Percentiles rank a stretch among this genome's conserved stretches.
phyloP scores from a whole-genome alignment of 768 basidiomycete genomes.

The Leccinum obscurum region DNA sequence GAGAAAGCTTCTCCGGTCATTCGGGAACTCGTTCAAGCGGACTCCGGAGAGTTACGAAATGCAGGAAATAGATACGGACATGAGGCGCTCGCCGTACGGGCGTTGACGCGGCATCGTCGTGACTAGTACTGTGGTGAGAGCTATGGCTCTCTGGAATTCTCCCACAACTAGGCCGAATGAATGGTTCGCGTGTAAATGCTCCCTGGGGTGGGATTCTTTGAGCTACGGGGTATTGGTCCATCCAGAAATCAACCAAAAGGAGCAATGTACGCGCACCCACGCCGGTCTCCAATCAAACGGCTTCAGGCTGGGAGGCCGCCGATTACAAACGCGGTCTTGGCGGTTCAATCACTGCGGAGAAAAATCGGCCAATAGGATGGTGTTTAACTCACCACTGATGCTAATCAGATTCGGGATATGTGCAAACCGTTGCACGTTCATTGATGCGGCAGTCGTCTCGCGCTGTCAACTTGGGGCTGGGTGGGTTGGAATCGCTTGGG shows the following conservation, averaged over 20 bases:
- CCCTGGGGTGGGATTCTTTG: conserved; percentile 2
- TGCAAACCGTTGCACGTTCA: neutral
- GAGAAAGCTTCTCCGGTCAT: neutral
- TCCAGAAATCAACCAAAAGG: neutral
- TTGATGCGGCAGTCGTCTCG: neutral
- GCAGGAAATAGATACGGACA: neutral
- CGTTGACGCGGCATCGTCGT: neutral
- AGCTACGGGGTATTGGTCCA: too few relatives aligned
- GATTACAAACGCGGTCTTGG: neutral
- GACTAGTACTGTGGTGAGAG: conserved; percentile 3
- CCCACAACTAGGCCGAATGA: neutral
- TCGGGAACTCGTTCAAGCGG: neutral
- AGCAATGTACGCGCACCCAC: conserved; percentile 1
- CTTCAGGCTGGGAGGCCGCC: neutral
- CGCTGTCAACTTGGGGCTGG: neutral
- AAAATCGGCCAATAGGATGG: neutral
- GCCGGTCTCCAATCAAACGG: conserved; percentile 1
- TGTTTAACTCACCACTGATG: neutral
- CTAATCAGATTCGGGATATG: neutral
- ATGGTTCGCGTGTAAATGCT: neutral
- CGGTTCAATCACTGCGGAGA: neutral
- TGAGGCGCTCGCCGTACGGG: neutral
- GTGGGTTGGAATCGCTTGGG: neutral
- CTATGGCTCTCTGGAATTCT: neutral
- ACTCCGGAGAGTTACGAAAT: neutral